Evolutionary conservation across 148 eudicot species (phyloP).

Genomic region (Cornus florida): DNA sequence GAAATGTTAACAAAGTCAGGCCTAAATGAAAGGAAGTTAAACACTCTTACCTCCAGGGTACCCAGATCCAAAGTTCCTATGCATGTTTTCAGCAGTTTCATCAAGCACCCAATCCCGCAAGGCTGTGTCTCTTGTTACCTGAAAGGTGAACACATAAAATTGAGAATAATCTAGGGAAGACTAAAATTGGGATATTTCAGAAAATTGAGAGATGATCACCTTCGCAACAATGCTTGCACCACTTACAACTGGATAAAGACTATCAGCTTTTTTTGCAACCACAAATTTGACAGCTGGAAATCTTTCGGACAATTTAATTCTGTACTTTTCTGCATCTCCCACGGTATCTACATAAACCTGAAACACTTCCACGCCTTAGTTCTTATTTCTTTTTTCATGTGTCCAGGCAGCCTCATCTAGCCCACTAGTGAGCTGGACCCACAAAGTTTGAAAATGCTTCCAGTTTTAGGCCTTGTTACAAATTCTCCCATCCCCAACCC

Average conservation of each 20-base stretch:
- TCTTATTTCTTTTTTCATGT: background rate
- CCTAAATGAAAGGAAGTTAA: slow-evolving; percentile 6
- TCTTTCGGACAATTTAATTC: slow-evolving; percentile 61
- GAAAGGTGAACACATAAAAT: slow-evolving; percentile 9
- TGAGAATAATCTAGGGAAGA: background rate
- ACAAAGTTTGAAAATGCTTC: slow-evolving; percentile 7
- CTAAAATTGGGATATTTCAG: slow-evolving; percentile 3
- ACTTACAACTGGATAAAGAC: slow-evolving; percentile 98
- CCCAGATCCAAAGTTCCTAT: slow-evolving; percentile 87
- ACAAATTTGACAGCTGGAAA: slow-evolving; percentile 92
- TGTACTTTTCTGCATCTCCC: slow-evolving; percentile 91
- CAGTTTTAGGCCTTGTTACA: background rate
- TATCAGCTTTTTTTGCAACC: slow-evolving; percentile 98
- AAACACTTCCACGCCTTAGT: slow-evolving; percentile 13
- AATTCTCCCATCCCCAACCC: background rate
- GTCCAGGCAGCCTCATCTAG: background rate
- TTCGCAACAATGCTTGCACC: slow-evolving; percentile 99
- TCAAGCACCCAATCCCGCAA: slow-evolving; percentile 80
- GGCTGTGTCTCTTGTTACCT: slow-evolving; percentile 95
- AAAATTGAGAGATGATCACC: slow-evolving; percentile 33
- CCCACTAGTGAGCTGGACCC: background rate
- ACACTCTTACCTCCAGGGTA: slow-evolving; percentile 79
- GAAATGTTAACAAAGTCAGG: background rate
- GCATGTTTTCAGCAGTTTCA: slow-evolving; percentile 80
- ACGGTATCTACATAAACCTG: slow-evolving; percentile 97